phyloP scores from a whole-genome alignment of 1,284 basidiomycete genomes.

The Ustilago bromivora region DNA sequence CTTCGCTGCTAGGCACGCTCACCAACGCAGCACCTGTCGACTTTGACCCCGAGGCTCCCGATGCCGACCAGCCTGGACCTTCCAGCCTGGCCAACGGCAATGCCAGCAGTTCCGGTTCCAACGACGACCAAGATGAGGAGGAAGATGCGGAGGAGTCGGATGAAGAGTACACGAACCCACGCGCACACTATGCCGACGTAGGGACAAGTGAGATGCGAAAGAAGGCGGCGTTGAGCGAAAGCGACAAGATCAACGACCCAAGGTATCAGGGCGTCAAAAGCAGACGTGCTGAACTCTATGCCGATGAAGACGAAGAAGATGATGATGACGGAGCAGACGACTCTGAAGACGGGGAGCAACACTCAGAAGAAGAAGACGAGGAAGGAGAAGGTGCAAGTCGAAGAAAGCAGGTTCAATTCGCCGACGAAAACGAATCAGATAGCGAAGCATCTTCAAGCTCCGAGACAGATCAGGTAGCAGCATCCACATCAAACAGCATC shows the following conservation, averaged over 20 bases:
- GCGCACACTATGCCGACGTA: slow-evolving; percentile 59
- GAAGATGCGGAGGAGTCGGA: slow-evolving; percentile 31
- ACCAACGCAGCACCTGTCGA: slow-evolving; percentile 46
- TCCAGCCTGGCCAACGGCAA: slow-evolving; percentile 18
- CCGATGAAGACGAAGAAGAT: slow-evolving; percentile 20
- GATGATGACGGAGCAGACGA: slow-evolving; percentile 33
- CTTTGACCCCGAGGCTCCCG: slow-evolving; percentile 48
- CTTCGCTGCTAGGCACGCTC: slow-evolving; percentile 39
- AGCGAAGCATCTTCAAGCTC: not conserved
- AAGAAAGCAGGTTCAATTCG: slow-evolving; percentile 37
- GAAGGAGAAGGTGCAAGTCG: slow-evolving; percentile 15
- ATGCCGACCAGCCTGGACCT: slow-evolving; percentile 29
- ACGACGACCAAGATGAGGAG: slow-evolving; percentile 25
- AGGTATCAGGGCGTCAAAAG: slow-evolving; percentile 56
- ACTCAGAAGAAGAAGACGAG: slow-evolving; percentile 20
- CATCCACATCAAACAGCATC: slow-evolving; percentile 35
- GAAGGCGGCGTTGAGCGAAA: slow-evolving; percentile 54
- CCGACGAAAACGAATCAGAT: slow-evolving; percentile 13
- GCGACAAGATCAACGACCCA: slow-evolving; percentile 39
- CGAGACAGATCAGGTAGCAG: slow-evolving; percentile 9
- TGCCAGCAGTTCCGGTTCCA: slow-evolving; percentile 15
- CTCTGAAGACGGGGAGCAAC: slow-evolving; percentile 22
- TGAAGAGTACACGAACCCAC: slow-evolving; percentile 33
- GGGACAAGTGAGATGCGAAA: slow-evolving; percentile 54
- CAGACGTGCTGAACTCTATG: slow-evolving; percentile 57